Conservation (phyloP, 306 rosid species). For the Ormosia emarginata region DNA sequence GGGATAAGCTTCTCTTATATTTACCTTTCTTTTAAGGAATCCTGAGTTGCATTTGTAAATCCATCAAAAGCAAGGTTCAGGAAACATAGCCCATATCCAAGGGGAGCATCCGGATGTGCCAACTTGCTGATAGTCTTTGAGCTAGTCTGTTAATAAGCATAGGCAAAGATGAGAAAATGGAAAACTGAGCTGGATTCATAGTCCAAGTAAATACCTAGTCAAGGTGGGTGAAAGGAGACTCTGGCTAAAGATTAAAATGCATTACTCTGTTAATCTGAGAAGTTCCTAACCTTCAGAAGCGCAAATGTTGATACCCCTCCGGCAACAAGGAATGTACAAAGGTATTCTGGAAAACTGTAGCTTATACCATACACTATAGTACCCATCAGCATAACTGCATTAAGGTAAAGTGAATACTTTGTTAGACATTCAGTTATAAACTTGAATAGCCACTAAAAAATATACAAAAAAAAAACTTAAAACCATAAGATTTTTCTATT, state of each 20-base stretch:
- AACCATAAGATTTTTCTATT: neutral
- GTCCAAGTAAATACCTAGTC: neutral
- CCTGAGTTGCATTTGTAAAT: slow-evolving; percentile 99
- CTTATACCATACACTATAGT: slow-evolving; percentile 75
- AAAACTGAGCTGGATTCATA: slow-evolving; percentile 4
- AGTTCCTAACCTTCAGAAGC: slow-evolving; percentile 70
- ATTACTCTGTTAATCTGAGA: neutral
- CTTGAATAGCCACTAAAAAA: neutral
- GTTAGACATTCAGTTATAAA: slow-evolving; percentile 19
- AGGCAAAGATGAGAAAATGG: neutral
- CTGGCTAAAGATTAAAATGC: too few species aligned
- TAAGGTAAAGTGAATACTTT: slow-evolving; percentile 14
- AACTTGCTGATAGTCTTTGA: slow-evolving; percentile 86
- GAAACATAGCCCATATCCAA: slow-evolving; percentile 93
- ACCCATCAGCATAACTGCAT: slow-evolving; percentile 99
- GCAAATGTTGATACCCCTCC: slow-evolving; percentile 96
- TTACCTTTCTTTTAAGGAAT: slow-evolving; percentile 81
- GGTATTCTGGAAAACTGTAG: slow-evolving; percentile 75
- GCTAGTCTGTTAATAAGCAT: slow-evolving; percentile 68
- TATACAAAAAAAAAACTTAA: neutral
- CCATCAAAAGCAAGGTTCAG: slow-evolving; percentile 98
- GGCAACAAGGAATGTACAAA: slow-evolving; percentile 90
- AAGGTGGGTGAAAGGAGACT: neutral
- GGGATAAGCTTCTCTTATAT: neutral
- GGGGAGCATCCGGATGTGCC: slow-evolving; percentile 95